Conservation (phyloP, 2,329 filamentous ascomycete genomes). For the Lachnellula hyalina region DNA sequence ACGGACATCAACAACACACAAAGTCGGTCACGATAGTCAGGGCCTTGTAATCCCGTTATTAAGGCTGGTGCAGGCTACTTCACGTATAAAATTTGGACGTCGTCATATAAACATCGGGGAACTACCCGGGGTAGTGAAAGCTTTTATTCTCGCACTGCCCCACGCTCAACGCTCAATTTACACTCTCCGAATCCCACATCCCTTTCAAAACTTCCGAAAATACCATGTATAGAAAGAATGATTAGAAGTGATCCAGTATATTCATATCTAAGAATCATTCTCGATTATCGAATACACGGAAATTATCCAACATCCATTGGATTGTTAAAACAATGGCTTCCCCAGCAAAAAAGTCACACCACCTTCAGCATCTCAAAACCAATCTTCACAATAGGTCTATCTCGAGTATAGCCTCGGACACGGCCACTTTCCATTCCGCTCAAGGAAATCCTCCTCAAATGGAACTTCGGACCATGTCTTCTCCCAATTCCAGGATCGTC, state of each 20-base stretch:
- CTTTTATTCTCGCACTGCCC: background rate
- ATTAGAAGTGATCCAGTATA: background rate
- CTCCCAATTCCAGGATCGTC: slow-evolving; percentile 1
- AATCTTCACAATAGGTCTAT: slow-evolving; percentile 23
- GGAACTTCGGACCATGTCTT: slow-evolving; percentile 14
- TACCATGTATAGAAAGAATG: background rate
- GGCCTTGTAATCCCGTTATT: background rate
- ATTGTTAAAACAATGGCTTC: slow-evolving; percentile 13
- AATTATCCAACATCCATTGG: background rate
- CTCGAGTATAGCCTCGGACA: slow-evolving; percentile 25
- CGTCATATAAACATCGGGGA: background rate
- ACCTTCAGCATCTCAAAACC: slow-evolving; percentile 17
- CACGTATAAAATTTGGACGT: background rate
- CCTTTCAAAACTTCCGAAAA: background rate
- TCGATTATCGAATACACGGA: background rate
- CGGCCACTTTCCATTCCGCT: slow-evolving; percentile 29
- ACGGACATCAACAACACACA: background rate
- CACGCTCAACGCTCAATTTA: background rate
- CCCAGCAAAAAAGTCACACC: slow-evolving; percentile 9
- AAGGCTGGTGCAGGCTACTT: background rate
- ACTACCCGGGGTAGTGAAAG: background rate
- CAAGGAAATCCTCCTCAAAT: slow-evolving; percentile 18
- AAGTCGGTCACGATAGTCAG: background rate
- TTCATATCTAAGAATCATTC: background rate
- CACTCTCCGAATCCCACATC: background rate